Evolutionary conservation across 108 stramenopile genomes (phyloP).

Genomic region (Skeletonema costatum): DNA sequence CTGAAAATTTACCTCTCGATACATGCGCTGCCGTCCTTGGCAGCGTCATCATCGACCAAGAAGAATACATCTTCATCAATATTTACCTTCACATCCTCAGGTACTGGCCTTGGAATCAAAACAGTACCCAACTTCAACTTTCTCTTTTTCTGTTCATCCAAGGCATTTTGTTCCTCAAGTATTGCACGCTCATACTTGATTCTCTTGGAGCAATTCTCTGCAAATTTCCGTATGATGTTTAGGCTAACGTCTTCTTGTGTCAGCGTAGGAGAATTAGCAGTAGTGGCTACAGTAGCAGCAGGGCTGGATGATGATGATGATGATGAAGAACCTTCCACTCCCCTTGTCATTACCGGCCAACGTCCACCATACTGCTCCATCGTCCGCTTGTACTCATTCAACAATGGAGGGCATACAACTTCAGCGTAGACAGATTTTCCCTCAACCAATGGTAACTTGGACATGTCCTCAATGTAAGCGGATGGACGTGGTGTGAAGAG

Average conservation of each 20-base stretch:
- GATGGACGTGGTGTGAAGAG: slow-evolving; percentile 46
- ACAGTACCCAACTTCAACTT: slow-evolving; percentile 38
- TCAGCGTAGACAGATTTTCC: slow-evolving; percentile 47
- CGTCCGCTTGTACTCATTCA: slow-evolving; percentile 36
- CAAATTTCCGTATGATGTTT: slow-evolving; percentile 38
- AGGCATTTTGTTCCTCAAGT: slow-evolving; percentile 34
- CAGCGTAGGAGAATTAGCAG: background rate
- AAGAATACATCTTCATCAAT: slow-evolving; percentile 36
- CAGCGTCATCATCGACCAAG: slow-evolving; percentile 5
- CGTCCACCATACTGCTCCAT: slow-evolving; percentile 33
- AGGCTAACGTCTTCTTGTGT: slow-evolving; percentile 49
- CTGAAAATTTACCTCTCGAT: background rate
- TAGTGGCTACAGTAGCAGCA: background rate
- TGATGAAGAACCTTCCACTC: background rate
- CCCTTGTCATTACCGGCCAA: slow-evolving; percentile 30
- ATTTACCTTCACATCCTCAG: slow-evolving; percentile 27
- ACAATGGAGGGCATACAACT: slow-evolving; percentile 46
- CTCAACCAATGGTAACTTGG: slow-evolving; percentile 39
- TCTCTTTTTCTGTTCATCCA: background rate
- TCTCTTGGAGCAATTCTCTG: slow-evolving; percentile 43
- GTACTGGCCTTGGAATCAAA: slow-evolving; percentile 32
- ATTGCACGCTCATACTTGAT: slow-evolving; percentile 40
- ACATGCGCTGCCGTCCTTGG: background rate
- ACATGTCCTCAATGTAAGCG: slow-evolving; percentile 46
- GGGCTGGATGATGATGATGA: background rate